phyloP scores from a whole-genome alignment of 1,284 basidiomycete species.

The Ganoderma boninense region DNA sequence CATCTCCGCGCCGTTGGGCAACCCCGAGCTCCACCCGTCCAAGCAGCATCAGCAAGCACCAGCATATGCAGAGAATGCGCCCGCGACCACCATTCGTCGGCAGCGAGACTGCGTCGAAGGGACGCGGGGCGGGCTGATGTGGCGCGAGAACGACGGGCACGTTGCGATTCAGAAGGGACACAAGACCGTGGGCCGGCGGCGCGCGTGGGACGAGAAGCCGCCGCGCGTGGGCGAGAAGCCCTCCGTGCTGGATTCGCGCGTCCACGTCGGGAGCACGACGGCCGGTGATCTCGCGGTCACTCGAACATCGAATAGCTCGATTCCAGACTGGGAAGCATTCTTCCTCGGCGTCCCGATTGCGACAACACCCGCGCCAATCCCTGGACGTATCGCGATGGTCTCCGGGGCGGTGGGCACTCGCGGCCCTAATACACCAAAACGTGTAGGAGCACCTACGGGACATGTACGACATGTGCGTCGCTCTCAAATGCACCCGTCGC shows the following conservation, averaged over 20 bases:
- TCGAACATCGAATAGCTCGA: neutral
- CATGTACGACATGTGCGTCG: neutral
- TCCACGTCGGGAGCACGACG: conserved; percentile 1
- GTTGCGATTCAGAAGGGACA: conserved; percentile 7
- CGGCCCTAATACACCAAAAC: neutral
- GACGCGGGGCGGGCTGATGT: neutral
- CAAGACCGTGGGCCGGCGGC: neutral
- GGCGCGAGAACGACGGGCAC: conserved; percentile 9
- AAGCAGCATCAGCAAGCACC: too few relatives aligned
- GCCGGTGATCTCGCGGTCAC: conserved; percentile 12
- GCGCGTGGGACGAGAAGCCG: conserved; percentile 10
- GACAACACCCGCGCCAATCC: neutral
- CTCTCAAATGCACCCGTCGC: neutral
- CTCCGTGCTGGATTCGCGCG: conserved; percentile 3
- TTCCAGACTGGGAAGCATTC: neutral
- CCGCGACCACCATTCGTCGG: neutral
- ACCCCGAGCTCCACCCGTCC: too few relatives aligned
- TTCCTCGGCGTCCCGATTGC: neutral
- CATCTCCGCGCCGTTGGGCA: neutral
- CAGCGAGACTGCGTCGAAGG: neutral
- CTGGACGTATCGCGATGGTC: neutral
- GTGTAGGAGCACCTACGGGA: neutral
- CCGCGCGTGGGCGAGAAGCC: conserved; percentile 3
- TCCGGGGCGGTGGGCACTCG: neutral
- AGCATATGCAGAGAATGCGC: too few relatives aligned